Evolutionary conservation across 129 eudicot genomes (phyloP), one percentile per base, ranked within the genome.

Genomic region (Chrysanthemum makinoi): DNA sequence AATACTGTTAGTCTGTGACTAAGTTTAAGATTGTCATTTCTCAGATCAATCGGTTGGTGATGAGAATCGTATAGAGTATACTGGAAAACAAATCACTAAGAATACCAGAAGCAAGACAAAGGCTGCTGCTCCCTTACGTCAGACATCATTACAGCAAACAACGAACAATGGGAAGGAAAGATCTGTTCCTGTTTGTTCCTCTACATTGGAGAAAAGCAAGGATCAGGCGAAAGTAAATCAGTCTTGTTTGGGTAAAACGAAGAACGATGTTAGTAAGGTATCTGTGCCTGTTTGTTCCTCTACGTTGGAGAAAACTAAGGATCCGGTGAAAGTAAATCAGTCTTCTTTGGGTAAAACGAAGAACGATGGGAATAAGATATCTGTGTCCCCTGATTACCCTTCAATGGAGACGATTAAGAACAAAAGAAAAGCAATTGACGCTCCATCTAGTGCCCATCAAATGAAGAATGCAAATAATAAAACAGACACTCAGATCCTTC

Each of bases 141-240:
- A 74, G 63, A 20, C 64, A 53, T 63, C 62, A n/a, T 30, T 20
- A 5, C 58, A 35, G 14, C 71, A 46, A 52, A 62, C 66, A 62
- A 43, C 35, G 17, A 70, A 18, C 44, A 17, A 43, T 7, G 49
- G 9, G 39, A 75, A 76, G 62, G 69, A 68, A 58, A 1, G 49
- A 16, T 75, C 68, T 14, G 54, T 59, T 46, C 57, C 73, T 66
- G 8, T 76, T 30, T 48, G 54, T 68, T 75, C 80, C 8, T 58
- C 80, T 17, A 68, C 43, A 13, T 11, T 39, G 50, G 53, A 50
- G 6, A 73, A 63, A 63, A 19, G 35, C 15, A 73, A 73, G 62
- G 70, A 73, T 50, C 78, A 62, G 52, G 79, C 13, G 71, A 58
- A 67, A n/a, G 68, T 62, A 47, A 76, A 30, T 48, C 80, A 58